These are phyloP conservation scores for Nyssa sinensis DNA, from an alignment of 148 eudicot genomes.

Conservation along the genomic window DNA sequence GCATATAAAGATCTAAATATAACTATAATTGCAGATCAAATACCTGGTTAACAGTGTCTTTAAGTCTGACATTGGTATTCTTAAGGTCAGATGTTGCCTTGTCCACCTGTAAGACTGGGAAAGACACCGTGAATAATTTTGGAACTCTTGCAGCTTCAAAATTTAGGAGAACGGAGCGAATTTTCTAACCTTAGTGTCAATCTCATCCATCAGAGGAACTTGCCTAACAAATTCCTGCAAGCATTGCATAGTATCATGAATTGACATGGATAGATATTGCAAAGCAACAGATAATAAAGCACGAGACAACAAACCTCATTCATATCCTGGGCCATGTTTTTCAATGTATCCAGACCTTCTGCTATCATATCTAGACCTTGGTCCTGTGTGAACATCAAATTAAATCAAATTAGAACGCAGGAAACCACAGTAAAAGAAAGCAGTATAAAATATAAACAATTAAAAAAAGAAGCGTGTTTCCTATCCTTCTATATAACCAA, in stretches of 20 bases:
- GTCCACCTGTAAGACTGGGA: conserved; percentile 57
- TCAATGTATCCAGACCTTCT: conserved; percentile 93
- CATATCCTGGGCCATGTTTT: conserved; percentile 96
- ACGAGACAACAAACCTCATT: conserved; percentile 71
- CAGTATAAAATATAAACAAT: not conserved
- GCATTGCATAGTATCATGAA: not conserved
- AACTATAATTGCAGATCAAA: conserved; percentile 13
- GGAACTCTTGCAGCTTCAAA: conserved; percentile 2
- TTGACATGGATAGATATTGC: not conserved
- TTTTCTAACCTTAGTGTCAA: conserved; percentile 82
- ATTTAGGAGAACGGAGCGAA: conserved; percentile 8
- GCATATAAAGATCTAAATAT: too few species aligned
- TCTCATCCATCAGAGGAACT: conserved; percentile 98
- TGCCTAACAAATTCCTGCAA: conserved; percentile 91
- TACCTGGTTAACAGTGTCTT: conserved; percentile 92
- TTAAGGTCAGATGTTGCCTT: conserved; percentile 87
- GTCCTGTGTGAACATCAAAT: conserved; percentile 48
- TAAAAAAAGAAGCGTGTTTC: not conserved
- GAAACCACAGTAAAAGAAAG: not conserved
- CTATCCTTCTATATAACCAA: not conserved
- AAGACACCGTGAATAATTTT: not conserved
- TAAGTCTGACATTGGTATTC: conserved; percentile 96
- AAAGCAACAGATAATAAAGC: conserved; percentile 11
- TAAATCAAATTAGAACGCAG: not conserved
- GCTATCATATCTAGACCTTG: conserved; percentile 93